These are phyloP conservation scores for Pestalotiopsis sp. DNA, from an alignment of 2,329 filamentous ascomycete species.

Conservation along the genomic window DNA sequence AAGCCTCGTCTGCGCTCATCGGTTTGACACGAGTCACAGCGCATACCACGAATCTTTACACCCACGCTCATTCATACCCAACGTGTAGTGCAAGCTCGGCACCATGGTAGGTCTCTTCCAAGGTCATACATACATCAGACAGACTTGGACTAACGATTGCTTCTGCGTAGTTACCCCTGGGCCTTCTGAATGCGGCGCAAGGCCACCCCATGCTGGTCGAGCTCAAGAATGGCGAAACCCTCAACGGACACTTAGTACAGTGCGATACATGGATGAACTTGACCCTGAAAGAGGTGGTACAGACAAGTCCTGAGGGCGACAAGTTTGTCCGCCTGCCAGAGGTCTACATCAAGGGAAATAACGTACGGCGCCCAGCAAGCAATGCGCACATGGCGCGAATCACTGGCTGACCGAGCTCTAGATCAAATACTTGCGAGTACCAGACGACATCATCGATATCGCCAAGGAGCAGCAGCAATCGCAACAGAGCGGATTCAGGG, in stretches of 20 bases:
- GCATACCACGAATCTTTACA: neutral
- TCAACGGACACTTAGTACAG: constrained; percentile 93
- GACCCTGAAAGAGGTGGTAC: constrained; percentile 93
- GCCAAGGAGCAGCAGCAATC: constrained; percentile 90
- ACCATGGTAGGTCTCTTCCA: constrained; percentile 5
- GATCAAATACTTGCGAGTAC: constrained; percentile 98
- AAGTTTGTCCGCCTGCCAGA: constrained; percentile 91
- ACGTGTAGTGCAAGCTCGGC: neutral
- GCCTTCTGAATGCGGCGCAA: constrained; percentile 91
- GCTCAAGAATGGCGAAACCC: constrained; percentile 70
- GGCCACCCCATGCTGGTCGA: constrained; percentile 77
- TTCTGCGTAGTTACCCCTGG: constrained; percentile 61
- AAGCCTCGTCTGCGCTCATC: constrained; percentile 9
- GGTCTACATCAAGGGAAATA: constrained; percentile 96
- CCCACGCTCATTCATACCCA: neutral
- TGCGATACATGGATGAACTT: constrained; percentile 99
- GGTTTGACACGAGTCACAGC: neutral
- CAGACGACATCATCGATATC: constrained; percentile 93
- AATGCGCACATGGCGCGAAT: neutral
- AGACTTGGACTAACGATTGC: neutral
- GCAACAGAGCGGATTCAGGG: constrained; percentile 62
- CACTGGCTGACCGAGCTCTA: constrained; percentile 39
- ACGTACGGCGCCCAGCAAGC: constrained; percentile 59
- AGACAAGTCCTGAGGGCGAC: constrained; percentile 93
- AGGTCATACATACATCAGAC: neutral